phyloP scores from a whole-genome alignment of 495 filamentous ascomycete genomes.

The Tuber melanosporum region DNA sequence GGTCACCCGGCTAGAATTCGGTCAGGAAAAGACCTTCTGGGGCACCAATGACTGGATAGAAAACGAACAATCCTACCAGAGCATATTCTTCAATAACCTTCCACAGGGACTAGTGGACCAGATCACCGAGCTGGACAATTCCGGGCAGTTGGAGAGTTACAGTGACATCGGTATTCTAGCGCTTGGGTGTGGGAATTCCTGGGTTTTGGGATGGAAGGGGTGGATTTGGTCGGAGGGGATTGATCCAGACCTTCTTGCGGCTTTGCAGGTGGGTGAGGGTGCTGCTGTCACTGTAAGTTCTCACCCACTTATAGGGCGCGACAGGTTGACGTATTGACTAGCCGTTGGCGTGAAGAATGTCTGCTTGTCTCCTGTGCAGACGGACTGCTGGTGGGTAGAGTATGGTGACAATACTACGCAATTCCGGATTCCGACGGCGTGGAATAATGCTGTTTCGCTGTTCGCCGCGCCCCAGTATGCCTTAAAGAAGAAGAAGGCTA shows the following conservation, averaged over 20 bases:
- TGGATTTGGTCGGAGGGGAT: constrained; percentile 30
- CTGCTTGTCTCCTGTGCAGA: constrained; percentile 15
- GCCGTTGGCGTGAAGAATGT: constrained; percentile 17
- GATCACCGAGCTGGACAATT: constrained; percentile 16
- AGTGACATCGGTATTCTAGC: constrained; percentile 21
- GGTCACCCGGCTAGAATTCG: constrained; percentile 19
- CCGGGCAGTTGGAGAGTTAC: constrained; percentile 15
- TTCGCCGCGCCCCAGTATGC: constrained; percentile 12
- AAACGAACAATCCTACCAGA: constrained; percentile 20
- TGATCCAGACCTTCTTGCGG: constrained; percentile 17
- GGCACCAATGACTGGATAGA: constrained; percentile 20
- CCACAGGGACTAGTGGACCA: constrained; percentile 18
- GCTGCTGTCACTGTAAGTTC: constrained; percentile 18
- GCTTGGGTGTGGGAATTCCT: constrained; percentile 21
- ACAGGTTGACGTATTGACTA: background rate
- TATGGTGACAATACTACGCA: constrained; percentile 11
- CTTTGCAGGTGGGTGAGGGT: constrained; percentile 14
- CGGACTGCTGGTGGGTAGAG: constrained; percentile 24
- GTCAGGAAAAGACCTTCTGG: constrained; percentile 21
- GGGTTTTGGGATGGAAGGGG: constrained; percentile 24
- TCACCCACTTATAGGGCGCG: background rate
- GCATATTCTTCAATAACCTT: constrained; percentile 25
- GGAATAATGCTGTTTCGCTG: constrained; percentile 1
- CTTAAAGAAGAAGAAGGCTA: constrained; percentile 14
- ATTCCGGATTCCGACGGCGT: background rate